Evolutionary conservation across 371 early-diverging fungal species (phyloP).

Genomic region (Fennellomyces sp.): DNA sequence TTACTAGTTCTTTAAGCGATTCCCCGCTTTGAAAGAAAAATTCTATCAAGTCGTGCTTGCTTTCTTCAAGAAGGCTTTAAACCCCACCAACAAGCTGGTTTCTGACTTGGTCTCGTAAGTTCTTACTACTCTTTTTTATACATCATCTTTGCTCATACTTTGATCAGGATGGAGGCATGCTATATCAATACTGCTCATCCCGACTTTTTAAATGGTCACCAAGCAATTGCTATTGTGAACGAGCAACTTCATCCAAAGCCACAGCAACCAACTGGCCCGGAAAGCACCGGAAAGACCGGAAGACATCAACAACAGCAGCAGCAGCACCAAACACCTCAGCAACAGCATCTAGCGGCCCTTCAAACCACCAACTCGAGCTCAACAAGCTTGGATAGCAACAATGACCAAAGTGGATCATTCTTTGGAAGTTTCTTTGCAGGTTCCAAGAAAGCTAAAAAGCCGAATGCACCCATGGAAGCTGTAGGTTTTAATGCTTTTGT

Average conservation of each 20-base stretch:
- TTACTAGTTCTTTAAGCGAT: constrained; percentile 83
- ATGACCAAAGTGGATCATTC: constrained; percentile 53
- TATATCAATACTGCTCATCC: constrained; percentile 99
- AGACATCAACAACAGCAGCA: constrained; percentile 43
- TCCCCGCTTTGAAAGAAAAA: constrained; percentile 90
- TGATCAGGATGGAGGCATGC: constrained; percentile 82
- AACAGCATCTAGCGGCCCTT: constrained; percentile 22
- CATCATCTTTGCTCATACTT: background rate
- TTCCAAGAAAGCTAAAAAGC: constrained; percentile 74
- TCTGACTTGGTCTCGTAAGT: constrained; percentile 83
- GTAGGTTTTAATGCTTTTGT: no score
- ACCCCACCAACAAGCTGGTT: constrained; percentile 95
- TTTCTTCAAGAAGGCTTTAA: constrained; percentile 87
- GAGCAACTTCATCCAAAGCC: constrained; percentile 76
- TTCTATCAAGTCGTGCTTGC: constrained; percentile 90
- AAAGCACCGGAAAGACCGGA: constrained; percentile 24
- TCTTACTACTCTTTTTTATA: constrained; percentile 5
- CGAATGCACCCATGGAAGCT: constrained; percentile 70
- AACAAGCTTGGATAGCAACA: constrained; percentile 19
- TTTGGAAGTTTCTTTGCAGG: constrained; percentile 95
- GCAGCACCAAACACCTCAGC: constrained; percentile 37
- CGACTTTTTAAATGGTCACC: constrained; percentile 96
- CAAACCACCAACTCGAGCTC: constrained; percentile 29
- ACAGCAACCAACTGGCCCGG: constrained; percentile 47
- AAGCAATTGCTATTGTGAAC: constrained; percentile 91